Evolutionary conservation across 305 asterid genomes (phyloP).

Genomic region (Caryopteris hybrid): DNA sequence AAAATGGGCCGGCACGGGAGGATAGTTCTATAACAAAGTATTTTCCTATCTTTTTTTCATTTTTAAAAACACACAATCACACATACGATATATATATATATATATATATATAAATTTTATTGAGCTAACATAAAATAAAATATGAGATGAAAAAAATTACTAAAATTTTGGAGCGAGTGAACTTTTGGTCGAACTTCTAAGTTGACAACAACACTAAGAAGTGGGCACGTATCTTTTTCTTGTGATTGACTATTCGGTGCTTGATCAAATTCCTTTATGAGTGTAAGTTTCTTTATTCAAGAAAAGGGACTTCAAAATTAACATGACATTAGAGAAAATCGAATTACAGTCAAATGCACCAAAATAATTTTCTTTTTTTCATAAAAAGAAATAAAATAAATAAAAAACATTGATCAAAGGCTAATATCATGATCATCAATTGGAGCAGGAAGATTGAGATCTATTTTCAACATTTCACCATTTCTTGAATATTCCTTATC

Average conservation of each 20-base stretch:
- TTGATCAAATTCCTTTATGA: slow-evolving; percentile 3
- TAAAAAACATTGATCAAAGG: slow-evolving; percentile 11
- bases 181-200: too few species aligned
- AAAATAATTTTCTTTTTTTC: neutral
- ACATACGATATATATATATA: too few species aligned
- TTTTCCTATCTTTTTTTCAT: too few species aligned
- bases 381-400: neutral
- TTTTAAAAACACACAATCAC: too few species aligned
- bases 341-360: slow-evolving; percentile 17
- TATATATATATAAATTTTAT: too few species aligned
- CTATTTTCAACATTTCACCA: slow-evolving; percentile 40
- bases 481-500: slow-evolving; percentile 25
- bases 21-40: too few species aligned
- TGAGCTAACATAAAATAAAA: too few species aligned
- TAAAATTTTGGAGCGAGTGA: too few species aligned
- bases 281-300: slow-evolving; percentile 10
- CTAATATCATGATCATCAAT: slow-evolving; percentile 41
- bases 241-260: neutral
- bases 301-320: neutral
- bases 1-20: neutral
- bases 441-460: slow-evolving; percentile 75
- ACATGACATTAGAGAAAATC: slow-evolving; percentile 12
- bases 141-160: too few species aligned
- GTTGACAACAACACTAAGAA: slow-evolving; percentile 15
- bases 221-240: slow-evolving; percentile 21